Base-by-base conservation (phyloP, 805 yeast genomes). In the Candida caryicola region DNA sequence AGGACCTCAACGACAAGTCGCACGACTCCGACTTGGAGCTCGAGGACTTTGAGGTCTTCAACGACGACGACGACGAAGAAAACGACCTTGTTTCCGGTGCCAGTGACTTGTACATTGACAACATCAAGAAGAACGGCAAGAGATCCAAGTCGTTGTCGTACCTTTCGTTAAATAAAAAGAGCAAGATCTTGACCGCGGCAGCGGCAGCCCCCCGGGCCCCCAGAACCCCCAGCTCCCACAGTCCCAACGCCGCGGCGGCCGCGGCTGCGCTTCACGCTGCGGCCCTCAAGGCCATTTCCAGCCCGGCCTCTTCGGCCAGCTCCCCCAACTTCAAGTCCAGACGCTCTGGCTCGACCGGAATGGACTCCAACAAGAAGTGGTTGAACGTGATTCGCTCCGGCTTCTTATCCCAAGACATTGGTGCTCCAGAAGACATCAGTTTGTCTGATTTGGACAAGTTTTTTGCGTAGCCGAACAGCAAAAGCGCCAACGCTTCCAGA, bases 151-250 rank as follows among this genome's bases (percentile, higher is more conserved):
- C 85, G 12, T 71, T 77, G 78, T 76, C 82, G 26, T 78, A 74
- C 49, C 60, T 79, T 39, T 67, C 74, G 33, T 33, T 49, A 26
- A 62, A 68, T 44, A 79, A 80, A 57, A 76, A 74, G 55, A 62
- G 71, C 32, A 69, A 69, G 49, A 52, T 60, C 41, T 55, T 82
- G 31, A 83, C 91, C 10, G 87, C 87, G 14, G 91, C 91, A 16
- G 89, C 89, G 9, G 88, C 87, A 17, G 86, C 91, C 23, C 93
- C 93, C 40, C 70, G 91, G 52, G 76, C 83, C 8, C 82, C 88
- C n/a, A 76, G 78, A 46, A 68, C 76, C 23, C 73, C 81, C 4
- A 62, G 75, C 37, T 69, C 78, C 5, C 79, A 74, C 43, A 67
- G 79, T 27, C 80, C 84, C 8, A 71, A 71, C 41, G 82, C 85